These are phyloP conservation scores for Phylloporus gajari DNA, from an alignment of 1,284 basidiomycete genomes.

Conservation along the genomic window DNA sequence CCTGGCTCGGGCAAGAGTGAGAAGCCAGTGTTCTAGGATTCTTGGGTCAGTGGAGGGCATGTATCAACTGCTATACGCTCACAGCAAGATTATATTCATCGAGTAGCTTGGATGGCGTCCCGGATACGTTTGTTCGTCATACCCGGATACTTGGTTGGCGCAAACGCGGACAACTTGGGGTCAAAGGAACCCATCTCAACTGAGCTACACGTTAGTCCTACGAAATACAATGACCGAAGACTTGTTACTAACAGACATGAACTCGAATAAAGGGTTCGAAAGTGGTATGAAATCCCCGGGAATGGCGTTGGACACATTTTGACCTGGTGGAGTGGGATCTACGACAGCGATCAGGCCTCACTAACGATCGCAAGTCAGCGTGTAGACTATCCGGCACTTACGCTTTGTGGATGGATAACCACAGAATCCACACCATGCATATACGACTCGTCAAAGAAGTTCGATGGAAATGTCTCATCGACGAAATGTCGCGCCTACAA, in stretches of 20 bases:
- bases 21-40: background rate
- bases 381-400: conserved; percentile 24
- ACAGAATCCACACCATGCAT: conserved; percentile 49
- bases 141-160: conserved; percentile 55
- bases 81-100: conserved; percentile 49
- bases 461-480: conserved; percentile 49
- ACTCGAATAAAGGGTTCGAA: conserved; percentile 56
- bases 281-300: conserved; percentile 43
- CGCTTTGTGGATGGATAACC: conserved; percentile 48
- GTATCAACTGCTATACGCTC: conserved; percentile 15
- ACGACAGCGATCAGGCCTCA: conserved; percentile 47
- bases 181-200: conserved; percentile 55
- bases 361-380: conserved; percentile 30
- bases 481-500: conserved; percentile 51
- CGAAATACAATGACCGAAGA: background rate
- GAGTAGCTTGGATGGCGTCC: conserved; percentile 56
- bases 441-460: conserved; percentile 45
- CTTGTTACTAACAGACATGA: conserved; percentile 51
- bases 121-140: conserved; percentile 54
- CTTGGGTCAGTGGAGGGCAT: background rate
- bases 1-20: conserved; percentile 34
- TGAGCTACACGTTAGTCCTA: conserved; percentile 33
- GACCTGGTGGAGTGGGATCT: too few species aligned
- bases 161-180: conserved; percentile 55
- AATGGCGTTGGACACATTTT: conserved; percentile 34